Conservation (phyloP, 148 eudicot genomes). For the Silene conica region DNA sequence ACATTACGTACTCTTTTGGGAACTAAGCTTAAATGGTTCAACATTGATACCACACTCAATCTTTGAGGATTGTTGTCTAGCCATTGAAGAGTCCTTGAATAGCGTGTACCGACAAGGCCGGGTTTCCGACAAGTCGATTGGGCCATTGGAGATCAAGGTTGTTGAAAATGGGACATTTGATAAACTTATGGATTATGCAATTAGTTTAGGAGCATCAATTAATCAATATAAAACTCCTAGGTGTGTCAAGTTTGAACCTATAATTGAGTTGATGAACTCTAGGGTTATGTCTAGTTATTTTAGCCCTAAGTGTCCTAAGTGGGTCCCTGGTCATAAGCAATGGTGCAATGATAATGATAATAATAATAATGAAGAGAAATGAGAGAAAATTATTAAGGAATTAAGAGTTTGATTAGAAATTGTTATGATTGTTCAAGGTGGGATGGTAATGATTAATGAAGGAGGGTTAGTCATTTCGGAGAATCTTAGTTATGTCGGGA, state of each 20-base stretch:
- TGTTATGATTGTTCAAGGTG: slow-evolving; percentile 14
- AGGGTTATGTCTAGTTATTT: slow-evolving; percentile 50
- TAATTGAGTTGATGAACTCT: slow-evolving; percentile 71
- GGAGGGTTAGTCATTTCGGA: not conserved
- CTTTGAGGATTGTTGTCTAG: slow-evolving; percentile 58
- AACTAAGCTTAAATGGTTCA: slow-evolving; percentile 33
- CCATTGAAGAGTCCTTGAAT: slow-evolving; percentile 63
- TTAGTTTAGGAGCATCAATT: slow-evolving; percentile 87
- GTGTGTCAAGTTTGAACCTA: slow-evolving; percentile 81
- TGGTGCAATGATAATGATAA: slow-evolving; percentile 47
- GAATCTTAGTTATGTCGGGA: too few relatives aligned
- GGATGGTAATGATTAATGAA: not conserved
- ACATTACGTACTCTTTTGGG: slow-evolving; percentile 66
- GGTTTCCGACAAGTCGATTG: slow-evolving; percentile 68
- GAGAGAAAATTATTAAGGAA: too few relatives aligned
- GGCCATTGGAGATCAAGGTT: slow-evolving; percentile 59
- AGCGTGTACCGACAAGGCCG: slow-evolving; percentile 73
- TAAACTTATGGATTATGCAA: slow-evolving; percentile 71
- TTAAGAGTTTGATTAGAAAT: not conserved
- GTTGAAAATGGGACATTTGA: slow-evolving; percentile 65
- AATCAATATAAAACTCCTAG: slow-evolving; percentile 93
- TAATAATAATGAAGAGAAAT: slow-evolving; percentile 15
- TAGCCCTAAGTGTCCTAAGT: slow-evolving; percentile 89
- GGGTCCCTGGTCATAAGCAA: slow-evolving; percentile 76
- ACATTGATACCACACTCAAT: slow-evolving; percentile 49